Conservation (phyloP, 2,329 filamentous ascomycete species). For the Verticillium nubilum region DNA sequence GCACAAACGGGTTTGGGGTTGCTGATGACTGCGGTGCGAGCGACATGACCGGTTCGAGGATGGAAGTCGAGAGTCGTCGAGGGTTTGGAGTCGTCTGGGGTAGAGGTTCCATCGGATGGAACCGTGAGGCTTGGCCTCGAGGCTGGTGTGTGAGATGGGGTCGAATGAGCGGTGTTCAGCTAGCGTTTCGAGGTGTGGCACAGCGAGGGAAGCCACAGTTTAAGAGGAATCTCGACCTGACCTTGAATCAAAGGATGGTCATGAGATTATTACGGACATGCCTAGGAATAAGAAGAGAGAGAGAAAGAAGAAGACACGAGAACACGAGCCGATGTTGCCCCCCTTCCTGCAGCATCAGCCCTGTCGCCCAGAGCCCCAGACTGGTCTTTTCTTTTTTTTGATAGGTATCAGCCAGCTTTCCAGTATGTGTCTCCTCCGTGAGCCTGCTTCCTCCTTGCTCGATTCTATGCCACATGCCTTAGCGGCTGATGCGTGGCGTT, state of each 20-base stretch:
- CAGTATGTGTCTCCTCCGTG: too few species aligned
- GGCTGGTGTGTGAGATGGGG: neutral
- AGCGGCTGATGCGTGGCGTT: neutral
- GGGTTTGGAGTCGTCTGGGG: neutral
- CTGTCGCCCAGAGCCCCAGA: neutral
- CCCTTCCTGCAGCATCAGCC: neutral
- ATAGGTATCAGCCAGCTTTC: neutral
- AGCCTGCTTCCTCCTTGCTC: neutral
- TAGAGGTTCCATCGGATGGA: neutral
- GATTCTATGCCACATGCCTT: neutral
- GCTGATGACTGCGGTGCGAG: constrained; percentile 2
- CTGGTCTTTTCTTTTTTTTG: constrained; percentile 6
- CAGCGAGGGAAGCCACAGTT: neutral
- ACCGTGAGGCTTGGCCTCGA: neutral
- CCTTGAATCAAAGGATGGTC: too few species aligned
- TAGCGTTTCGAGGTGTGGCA: neutral
- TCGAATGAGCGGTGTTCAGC: neutral
- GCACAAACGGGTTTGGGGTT: neutral
- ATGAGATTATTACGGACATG: neutral
- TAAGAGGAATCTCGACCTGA: neutral
- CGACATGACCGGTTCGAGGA: constrained; percentile 9
- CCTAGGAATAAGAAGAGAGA: neutral
- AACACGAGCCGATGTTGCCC: neutral
- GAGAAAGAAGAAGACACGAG: neutral
- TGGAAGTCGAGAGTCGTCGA: neutral